phyloP scores from a whole-genome alignment of 345 rosid genomes.

The Odontarrhena argentea region DNA sequence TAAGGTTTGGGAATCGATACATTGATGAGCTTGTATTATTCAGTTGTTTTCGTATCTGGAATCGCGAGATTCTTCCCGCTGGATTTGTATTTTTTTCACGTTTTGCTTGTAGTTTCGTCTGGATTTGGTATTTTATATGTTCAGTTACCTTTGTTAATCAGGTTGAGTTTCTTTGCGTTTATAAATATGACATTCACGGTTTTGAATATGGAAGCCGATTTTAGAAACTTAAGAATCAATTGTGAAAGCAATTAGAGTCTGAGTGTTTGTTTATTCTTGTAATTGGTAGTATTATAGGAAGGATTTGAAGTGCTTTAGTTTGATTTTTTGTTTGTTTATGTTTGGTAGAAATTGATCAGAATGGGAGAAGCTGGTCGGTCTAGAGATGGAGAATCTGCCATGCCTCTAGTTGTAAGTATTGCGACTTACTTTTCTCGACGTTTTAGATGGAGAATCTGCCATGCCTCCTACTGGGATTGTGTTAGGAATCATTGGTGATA shows the following conservation, averaged over 20 bases:
- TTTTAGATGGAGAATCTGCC: too few species aligned
- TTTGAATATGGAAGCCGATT: conserved; percentile 9
- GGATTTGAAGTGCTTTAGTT: background rate
- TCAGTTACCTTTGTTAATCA: background rate
- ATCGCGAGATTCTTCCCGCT: conserved; percentile 25
- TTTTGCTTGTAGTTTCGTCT: background rate
- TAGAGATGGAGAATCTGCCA: conserved; percentile 40
- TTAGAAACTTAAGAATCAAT: background rate
- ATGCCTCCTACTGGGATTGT: background rate
- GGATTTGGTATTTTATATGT: background rate
- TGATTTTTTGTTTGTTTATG: conserved; percentile 22
- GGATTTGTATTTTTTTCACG: background rate
- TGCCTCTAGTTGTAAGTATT: conserved; percentile 45
- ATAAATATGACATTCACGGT: background rate
- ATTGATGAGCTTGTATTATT: background rate
- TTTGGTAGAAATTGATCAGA: conserved; percentile 39
- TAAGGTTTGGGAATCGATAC: conserved; percentile 19
- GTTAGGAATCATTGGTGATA: background rate
- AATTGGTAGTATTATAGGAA: background rate
- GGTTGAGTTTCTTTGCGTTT: background rate
- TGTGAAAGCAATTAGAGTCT: background rate
- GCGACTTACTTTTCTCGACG: conserved; percentile 5
- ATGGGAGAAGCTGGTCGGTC: conserved; percentile 52
- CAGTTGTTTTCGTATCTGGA: background rate
- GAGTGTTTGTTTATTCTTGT: background rate